Conservation (phyloP, 2,329 filamentous ascomycete species). For the Keithomyces neogunnii region DNA sequence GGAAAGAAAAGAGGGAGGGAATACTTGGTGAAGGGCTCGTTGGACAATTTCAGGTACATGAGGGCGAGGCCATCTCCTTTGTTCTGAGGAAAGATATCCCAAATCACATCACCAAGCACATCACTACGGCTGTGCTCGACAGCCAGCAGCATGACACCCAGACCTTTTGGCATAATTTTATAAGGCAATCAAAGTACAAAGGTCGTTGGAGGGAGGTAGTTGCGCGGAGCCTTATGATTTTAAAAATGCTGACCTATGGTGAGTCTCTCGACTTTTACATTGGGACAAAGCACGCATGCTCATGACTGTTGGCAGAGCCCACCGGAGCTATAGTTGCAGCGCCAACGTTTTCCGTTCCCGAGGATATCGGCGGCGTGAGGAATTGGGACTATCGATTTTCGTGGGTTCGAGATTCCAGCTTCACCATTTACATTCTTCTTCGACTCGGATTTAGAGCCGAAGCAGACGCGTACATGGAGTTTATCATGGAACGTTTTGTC, state of each 20-base stretch:
- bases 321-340: constrained; percentile 71
- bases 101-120: constrained; percentile 46
- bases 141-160: constrained; percentile 61
- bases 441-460: constrained; percentile 68
- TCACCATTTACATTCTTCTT: constrained; percentile 70
- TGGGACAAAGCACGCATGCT: neutral
- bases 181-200: constrained; percentile 60
- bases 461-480: constrained; percentile 70
- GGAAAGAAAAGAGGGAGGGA: constrained; percentile 39
- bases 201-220: constrained; percentile 68
- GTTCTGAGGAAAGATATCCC: constrained; percentile 55
- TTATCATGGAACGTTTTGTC: constrained; percentile 64
- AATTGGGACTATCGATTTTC: constrained; percentile 71
- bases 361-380: constrained; percentile 59
- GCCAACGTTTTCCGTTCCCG: constrained; percentile 69
- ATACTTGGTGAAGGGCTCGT: constrained; percentile 56
- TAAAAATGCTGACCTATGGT: constrained; percentile 66
- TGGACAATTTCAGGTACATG: constrained; percentile 48
- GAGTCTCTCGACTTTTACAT: neutral
- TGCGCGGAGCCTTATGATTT: constrained; percentile 59
- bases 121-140: constrained; percentile 51
- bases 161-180: constrained; percentile 66
- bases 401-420: constrained; percentile 71
- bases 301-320: constrained; percentile 40
- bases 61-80: constrained; percentile 63